Conservation (phyloP, 805 yeast genomes). For the Saccharomycopsis selenospora region DNA sequence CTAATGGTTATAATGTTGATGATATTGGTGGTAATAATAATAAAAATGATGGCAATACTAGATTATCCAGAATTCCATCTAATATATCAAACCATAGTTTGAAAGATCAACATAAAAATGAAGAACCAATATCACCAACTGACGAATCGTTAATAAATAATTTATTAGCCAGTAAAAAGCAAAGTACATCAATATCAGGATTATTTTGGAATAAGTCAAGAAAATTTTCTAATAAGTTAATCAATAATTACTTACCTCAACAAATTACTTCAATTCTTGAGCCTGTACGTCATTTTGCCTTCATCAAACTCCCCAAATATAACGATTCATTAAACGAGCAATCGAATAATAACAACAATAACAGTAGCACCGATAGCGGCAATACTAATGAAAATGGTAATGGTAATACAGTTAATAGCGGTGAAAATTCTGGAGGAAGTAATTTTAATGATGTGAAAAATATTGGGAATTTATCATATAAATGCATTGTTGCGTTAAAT, state of each 20-base stretch:
- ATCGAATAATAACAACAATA: background rate
- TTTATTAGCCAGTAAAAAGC: constrained; percentile 8
- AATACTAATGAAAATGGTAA: background rate
- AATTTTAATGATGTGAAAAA: background rate
- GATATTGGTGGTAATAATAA: background rate
- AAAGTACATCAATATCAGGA: constrained; percentile 25
- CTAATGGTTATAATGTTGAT: background rate
- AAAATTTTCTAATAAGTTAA: constrained; percentile 21
- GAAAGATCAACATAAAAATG: background rate
- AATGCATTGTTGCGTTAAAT: constrained; percentile 28
- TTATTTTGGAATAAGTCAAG: constrained; percentile 25
- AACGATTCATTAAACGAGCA: background rate
- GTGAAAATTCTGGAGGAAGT: background rate
- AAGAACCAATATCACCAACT: constrained; percentile 12
- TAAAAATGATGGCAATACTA: background rate
- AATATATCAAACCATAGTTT: constrained; percentile 3
- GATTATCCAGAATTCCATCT: background rate
- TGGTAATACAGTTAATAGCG: background rate
- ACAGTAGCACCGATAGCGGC: background rate
- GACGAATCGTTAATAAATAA: constrained; percentile 19
- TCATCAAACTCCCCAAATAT: constrained; percentile 35
- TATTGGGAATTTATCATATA: background rate
- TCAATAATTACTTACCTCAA: constrained; percentile 38
- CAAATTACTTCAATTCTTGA: constrained; percentile 53
- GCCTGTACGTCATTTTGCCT: constrained; percentile 62